phyloP scores from a whole-genome alignment of 2,329 filamentous ascomycete species.

The Paecilomyces fulvus region DNA sequence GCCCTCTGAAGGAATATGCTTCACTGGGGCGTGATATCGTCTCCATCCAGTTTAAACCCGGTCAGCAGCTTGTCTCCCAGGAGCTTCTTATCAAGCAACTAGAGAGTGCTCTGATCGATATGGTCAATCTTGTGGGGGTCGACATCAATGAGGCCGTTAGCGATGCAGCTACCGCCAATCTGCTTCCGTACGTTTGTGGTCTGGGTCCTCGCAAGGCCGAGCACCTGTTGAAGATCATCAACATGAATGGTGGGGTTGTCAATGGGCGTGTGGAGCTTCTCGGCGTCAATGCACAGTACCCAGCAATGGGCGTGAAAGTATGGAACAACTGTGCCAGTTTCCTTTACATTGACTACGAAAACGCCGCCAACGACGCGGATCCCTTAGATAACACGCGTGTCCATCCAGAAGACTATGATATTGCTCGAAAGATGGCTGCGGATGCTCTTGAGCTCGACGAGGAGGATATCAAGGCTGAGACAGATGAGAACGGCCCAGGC shows the following conservation, averaged over 20 bases:
- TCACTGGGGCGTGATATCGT: slow-evolving; percentile 80
- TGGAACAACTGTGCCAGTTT: slow-evolving; percentile 98
- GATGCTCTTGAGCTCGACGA: slow-evolving; percentile 95
- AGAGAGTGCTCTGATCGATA: slow-evolving; percentile 96
- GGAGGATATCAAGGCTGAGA: slow-evolving; percentile 93
- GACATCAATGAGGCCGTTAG: slow-evolving; percentile 86
- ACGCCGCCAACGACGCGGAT: slow-evolving; percentile 72
- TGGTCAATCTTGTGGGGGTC: slow-evolving; percentile 93
- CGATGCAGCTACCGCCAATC: slow-evolving; percentile 72
- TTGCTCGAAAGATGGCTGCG: slow-evolving; percentile 95
- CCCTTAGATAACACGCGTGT: slow-evolving; percentile 95
- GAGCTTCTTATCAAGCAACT: slow-evolving; percentile 80
- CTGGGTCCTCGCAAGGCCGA: slow-evolving; percentile 87
- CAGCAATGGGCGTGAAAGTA: slow-evolving; percentile 78
- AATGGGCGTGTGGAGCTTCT: slow-evolving; percentile 79
- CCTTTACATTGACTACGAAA: slow-evolving; percentile 79
- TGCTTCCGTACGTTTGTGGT: slow-evolving; percentile 84
- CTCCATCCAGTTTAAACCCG: slow-evolving; percentile 80
- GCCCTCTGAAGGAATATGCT: slow-evolving; percentile 93
- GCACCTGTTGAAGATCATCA: slow-evolving; percentile 78
- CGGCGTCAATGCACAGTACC: slow-evolving; percentile 73
- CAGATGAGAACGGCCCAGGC: slow-evolving; percentile 77
- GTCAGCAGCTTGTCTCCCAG: slow-evolving; percentile 77
- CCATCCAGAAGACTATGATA: slow-evolving; percentile 95
- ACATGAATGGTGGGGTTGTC: slow-evolving; percentile 79